phyloP scores from a whole-genome alignment of 768 basidiomycete genomes.

The Bullera alba region DNA sequence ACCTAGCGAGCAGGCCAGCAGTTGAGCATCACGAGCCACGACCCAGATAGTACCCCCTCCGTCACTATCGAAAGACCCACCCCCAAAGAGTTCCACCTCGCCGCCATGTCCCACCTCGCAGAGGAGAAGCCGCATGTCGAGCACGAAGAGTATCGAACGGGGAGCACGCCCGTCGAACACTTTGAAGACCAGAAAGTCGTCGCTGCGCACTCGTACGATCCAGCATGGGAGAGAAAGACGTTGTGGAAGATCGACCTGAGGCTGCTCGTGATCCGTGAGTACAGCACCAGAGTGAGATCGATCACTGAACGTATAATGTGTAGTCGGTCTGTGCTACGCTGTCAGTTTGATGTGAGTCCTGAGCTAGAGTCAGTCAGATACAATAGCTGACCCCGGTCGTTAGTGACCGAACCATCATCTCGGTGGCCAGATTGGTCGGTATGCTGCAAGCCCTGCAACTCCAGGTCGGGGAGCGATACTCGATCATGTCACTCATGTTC shows the following conservation, averaged over 20 bases:
- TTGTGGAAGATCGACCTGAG: conserved; percentile 21
- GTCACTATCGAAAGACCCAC: too few species aligned
- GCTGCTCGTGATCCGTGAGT: conserved; percentile 20
- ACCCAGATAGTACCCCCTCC: too few species aligned
- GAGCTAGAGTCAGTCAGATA: neutral
- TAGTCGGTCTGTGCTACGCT: conserved; percentile 12
- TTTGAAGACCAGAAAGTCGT: neutral
- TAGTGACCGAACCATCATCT: conserved; percentile 17
- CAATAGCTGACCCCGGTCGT: neutral
- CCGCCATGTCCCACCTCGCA: too few species aligned
- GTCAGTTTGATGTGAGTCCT: conserved; percentile 6
- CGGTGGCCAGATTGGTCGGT: conserved; percentile 29
- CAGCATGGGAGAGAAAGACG: conserved; percentile 11
- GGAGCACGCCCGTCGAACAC: neutral
- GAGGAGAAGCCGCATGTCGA: too few species aligned
- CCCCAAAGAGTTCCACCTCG: too few species aligned
- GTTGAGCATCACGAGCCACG: too few species aligned
- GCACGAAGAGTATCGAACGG: too few species aligned
- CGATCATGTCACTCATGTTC: conserved; percentile 38
- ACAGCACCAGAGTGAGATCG: conserved; percentile 4
- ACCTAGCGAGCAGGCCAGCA: too few species aligned
- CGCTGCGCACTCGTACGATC: neutral
- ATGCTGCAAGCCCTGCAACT: conserved; percentile 27
- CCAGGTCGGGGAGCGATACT: conserved; percentile 38
- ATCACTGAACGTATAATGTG: neutral